Evolutionary conservation across 139 green algal species (phyloP).

Genomic region (Pycnococcus provasolii): DNA sequence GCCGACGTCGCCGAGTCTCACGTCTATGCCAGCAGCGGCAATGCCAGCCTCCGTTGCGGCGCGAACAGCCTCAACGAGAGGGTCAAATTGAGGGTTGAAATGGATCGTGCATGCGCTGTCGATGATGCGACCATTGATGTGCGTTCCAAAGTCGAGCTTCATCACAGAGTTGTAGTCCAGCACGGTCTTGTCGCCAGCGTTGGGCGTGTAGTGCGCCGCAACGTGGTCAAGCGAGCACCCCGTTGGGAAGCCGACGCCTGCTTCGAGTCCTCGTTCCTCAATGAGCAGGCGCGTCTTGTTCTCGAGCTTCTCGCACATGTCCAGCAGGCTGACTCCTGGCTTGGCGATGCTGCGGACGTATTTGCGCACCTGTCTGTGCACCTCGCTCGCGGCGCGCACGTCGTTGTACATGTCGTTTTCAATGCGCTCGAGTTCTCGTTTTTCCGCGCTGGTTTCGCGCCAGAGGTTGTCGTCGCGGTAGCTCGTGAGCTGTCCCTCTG

Average conservation of each 20-base stretch:
- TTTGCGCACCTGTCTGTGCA: constrained; percentile 84
- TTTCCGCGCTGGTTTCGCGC: constrained; percentile 84
- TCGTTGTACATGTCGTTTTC: constrained; percentile 78
- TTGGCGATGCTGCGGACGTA: constrained; percentile 80
- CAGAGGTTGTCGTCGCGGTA: constrained; percentile 82
- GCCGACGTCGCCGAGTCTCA: constrained; percentile 90
- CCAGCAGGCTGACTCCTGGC: constrained; percentile 75
- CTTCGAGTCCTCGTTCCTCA: constrained; percentile 73
- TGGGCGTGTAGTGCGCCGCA: constrained; percentile 96
- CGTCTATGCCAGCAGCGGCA: constrained; percentile 77
- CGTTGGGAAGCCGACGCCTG: constrained; percentile 80
- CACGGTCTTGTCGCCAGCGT: constrained; percentile 93
- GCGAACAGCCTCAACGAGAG: constrained; percentile 72
- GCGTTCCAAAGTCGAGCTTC: constrained; percentile 77
- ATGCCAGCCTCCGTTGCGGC: constrained; percentile 89
- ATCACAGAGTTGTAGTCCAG: constrained; percentile 96
- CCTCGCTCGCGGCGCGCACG: constrained; percentile 82
- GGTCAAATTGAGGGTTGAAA: constrained; percentile 89
- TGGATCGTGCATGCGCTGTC: constrained; percentile 88
- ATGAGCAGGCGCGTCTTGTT: constrained; percentile 76
- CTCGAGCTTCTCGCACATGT: constrained; percentile 93
- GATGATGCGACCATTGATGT: constrained; percentile 73
- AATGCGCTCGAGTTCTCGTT: constrained; percentile 61
- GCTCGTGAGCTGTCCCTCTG: constrained; percentile 66
- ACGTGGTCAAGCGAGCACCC: constrained; percentile 91